phyloP scores from a whole-genome alignment of 2,329 filamentous ascomycete species.

The Pseudodiploospora longispora region DNA sequence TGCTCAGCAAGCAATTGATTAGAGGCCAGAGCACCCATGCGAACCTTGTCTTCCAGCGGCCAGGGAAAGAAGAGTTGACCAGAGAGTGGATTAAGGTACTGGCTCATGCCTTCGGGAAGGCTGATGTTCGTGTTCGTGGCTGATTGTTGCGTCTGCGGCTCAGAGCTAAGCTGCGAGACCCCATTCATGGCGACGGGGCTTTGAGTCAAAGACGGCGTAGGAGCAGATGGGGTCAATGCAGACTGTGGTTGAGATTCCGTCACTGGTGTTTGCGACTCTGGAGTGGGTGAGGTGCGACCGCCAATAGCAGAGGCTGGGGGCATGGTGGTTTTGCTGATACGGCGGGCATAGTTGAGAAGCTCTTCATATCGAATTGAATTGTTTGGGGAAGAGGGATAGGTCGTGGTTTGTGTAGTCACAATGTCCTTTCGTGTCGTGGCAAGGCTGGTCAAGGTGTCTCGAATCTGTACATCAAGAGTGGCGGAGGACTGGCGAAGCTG shows the following conservation, averaged over 20 bases:
- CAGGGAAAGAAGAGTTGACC: constrained; percentile 64
- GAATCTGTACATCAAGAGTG: constrained; percentile 63
- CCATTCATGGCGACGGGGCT: constrained; percentile 27
- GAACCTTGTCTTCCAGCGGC: constrained; percentile 64
- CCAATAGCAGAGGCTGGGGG: constrained; percentile 49
- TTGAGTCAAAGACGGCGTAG: constrained; percentile 25
- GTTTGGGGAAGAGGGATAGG: constrained; percentile 41
- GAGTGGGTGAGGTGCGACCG: constrained; percentile 27
- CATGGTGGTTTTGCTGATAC: constrained; percentile 72
- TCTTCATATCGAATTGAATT: constrained; percentile 60
- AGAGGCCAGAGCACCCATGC: constrained; percentile 56
- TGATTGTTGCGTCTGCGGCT: constrained; percentile 26
- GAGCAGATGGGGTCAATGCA: constrained; percentile 23
- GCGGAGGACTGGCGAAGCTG: constrained; percentile 58
- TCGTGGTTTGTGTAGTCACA: constrained; percentile 51
- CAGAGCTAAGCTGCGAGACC: constrained; percentile 17
- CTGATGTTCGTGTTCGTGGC: constrained; percentile 26
- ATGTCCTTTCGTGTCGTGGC: constrained; percentile 68
- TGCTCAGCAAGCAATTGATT: constrained; percentile 54
- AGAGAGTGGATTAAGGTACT: constrained; percentile 47
- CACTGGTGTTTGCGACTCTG: constrained; percentile 22
- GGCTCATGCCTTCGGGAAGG: constrained; percentile 40
- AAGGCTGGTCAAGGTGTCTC: constrained; percentile 59
- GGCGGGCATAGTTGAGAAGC: constrained; percentile 68
- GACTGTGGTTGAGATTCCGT: constrained; percentile 22